These are phyloP conservation scores for Rubia peregrina DNA, from an alignment of 305 asterid species.

Conservation along the genomic window DNA sequence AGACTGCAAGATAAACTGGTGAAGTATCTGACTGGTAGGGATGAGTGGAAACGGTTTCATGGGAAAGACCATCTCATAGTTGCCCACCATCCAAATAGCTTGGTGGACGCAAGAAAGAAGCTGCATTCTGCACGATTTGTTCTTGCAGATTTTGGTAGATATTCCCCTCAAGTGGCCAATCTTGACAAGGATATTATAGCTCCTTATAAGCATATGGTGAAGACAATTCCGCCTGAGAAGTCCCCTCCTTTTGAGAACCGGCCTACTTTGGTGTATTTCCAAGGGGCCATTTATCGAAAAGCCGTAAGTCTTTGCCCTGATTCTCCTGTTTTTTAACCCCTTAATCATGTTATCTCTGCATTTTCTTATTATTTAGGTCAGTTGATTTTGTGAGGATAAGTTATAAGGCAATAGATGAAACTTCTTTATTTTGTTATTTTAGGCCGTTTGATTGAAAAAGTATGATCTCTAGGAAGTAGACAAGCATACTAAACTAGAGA, in stretches of 20 bases:
- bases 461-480: not conserved
- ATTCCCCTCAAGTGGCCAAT: constrained; percentile 53
- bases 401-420: not conserved
- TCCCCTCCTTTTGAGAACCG: constrained; percentile 50
- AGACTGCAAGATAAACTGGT: constrained; percentile 59
- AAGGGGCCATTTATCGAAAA: constrained; percentile 83
- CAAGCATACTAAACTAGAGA: not conserved
- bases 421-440: not conserved
- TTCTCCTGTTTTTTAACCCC: constrained; percentile 2
- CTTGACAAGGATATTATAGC: constrained; percentile 77
- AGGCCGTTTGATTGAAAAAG: not conserved
- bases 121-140: constrained; percentile 59
- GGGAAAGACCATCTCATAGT: constrained; percentile 73
- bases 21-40: constrained; percentile 36
- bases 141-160: constrained; percentile 86
- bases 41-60: constrained; percentile 53
- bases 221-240: constrained; percentile 24
- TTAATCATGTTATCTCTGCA: not conserved
- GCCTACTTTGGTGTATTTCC: constrained; percentile 52
- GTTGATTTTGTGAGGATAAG: not conserved
- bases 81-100: constrained; percentile 89
- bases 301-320: constrained; percentile 50
- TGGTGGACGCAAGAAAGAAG: constrained; percentile 58
- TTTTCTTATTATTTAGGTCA: not conserved
- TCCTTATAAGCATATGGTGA: constrained; percentile 86